A percentile compares a stretch with the other conserved stretches of the same genome.
These are phyloP conservation scores for Apiotrichum gracile DNA, from an alignment of 1,284 basidiomycete species.

Conservation along the genomic window DNA sequence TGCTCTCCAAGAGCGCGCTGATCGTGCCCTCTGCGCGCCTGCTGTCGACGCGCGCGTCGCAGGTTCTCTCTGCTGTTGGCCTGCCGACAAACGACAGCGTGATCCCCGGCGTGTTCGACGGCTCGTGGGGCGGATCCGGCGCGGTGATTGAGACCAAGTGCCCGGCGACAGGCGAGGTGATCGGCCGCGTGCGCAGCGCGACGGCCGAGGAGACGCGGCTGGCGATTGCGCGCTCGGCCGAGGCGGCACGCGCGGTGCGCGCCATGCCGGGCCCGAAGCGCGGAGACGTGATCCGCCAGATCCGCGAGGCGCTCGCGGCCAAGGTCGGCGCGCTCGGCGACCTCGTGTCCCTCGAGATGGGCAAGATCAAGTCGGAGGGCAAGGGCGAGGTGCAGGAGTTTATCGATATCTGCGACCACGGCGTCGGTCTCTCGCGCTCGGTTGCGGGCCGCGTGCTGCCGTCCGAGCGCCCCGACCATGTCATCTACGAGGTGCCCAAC, in stretches of 20 bases:
- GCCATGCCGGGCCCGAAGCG: slow-evolving; percentile 76
- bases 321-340: slow-evolving; percentile 82
- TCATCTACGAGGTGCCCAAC: slow-evolving; percentile 82
- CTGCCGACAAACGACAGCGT: slow-evolving; percentile 19
- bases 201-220: slow-evolving; percentile 27
- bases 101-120: slow-evolving; percentile 40
- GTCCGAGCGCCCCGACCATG: slow-evolving; percentile 82
- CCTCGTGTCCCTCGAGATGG: slow-evolving; percentile 68
- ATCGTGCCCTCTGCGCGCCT: slow-evolving; percentile 10
- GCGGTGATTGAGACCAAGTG: slow-evolving; percentile 30
- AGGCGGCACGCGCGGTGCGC: slow-evolving; percentile 65
- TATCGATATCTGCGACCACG: slow-evolving; percentile 53
- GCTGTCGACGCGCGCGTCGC: slow-evolving; percentile 32
- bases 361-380: slow-evolving; percentile 86
- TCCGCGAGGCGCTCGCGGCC: slow-evolving; percentile 69
- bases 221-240: slow-evolving; percentile 23
- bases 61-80: slow-evolving; percentile 32
- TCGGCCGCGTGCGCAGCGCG: slow-evolving; percentile 31
- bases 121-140: slow-evolving; percentile 38
- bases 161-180: slow-evolving; percentile 41
- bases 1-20: not conserved
- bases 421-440: slow-evolving; percentile 78
- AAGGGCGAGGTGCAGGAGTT: slow-evolving; percentile 67
- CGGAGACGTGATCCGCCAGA: slow-evolving; percentile 82
- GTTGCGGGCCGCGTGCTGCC: slow-evolving; percentile 82